Evolutionary conservation across 768 basidiomycete genomes (phyloP), one percentile per base, ranked within the genome.

Genomic region (Russula brevipes): DNA sequence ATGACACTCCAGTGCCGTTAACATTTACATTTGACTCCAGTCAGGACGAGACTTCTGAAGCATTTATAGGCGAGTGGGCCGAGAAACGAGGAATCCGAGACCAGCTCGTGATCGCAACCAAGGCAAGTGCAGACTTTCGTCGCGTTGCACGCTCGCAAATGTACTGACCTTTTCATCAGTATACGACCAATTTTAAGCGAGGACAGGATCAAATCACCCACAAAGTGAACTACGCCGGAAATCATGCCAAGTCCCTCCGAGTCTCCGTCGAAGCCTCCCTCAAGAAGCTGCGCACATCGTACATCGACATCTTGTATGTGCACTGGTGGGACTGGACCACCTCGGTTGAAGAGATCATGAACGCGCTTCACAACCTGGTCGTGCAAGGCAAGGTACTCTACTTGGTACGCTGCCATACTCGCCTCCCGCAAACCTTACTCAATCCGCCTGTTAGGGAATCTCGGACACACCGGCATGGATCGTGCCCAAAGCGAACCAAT

Each of bases 271-370:
- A 73, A n/a, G 73, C 70, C 2, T 75, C 73, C 41, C 71, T 81
- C 58, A 74, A 74, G 64, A 85, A 84, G 63, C 76, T 88, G 19
- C 73, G 82, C 49, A 86, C 84, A 0, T 73, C 78, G n/a, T 87
- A 81, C 36, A 53, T 85, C 67, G 83, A 85, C 66, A 77, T 85
- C 54, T 70, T 84, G 36, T 84, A 85, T 63, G 67, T 84, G 5
- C 83, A 85, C 66, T 81, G 76, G 75, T 78, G 79, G 81, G 80
- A 81, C 61, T 80, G 74, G 62, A 70, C 76, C 9, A 79, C 79
- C 5, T 75, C 74, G 11, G 73, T 60, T 5, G 59, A 60, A 35
- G 59, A 60, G 42, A 45, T 60, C 4, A 60, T 60, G 51, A 60
- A 73, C 31, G 52, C 64, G 19, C 69, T 82, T 11, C 76, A 81